Evolutionary conservation across 2,329 filamentous ascomycete species (phyloP), one percentile per base, ranked within the genome.

Genomic region (Dactylellina haptotyla): DNA sequence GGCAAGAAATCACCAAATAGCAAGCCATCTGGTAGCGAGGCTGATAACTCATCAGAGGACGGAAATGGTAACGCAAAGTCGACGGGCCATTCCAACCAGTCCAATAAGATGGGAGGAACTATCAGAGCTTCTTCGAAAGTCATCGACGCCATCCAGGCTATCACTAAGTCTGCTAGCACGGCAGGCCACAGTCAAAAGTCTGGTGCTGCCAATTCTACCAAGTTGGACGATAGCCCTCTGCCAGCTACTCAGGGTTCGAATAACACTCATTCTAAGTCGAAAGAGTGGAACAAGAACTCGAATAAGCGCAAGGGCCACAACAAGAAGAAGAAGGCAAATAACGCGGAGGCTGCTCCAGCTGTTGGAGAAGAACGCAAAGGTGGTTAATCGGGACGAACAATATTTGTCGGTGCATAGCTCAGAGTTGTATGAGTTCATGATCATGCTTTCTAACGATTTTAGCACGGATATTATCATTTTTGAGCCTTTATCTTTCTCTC

Each of bases 401-500:
- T 20, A 28, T 32, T 45, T 48, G 53, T 65, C 67, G 59, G 25
- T 53, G 53, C 62, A 72, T 72, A 72, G 37, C 67, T 72, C 67
- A 59, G 30, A 56, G 14, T 45, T 72, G 67, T 72, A 72, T 72
- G 67, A 61, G 67, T 72, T 72, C 65, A 72, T 61, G 67, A 72
- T 65, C 67, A 65, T 72, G 67, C 67, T 72, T 72, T 59, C 32
- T 61, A 54, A 72, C 30, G 67, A 72, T 72, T 72, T 67, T 59
- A 50, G 64, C 59, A 54, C 41, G 66, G 50, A 63, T 54, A 18
- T 54, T 39, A 6, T 65, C 25, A 46, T 56, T 63, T 28, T 34
- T 14, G 46, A 64, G 16, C 20, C 10, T 23, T 32, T n/a, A n/a
- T 32, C 34, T n/a, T 34, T 59, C 18, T 45, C 23, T 59, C n/a